Evolutionary conservation across 495 filamentous ascomycete species (phyloP), one percentile per base, ranked within the genome.

Genomic region (Penicillium chermesinum): DNA sequence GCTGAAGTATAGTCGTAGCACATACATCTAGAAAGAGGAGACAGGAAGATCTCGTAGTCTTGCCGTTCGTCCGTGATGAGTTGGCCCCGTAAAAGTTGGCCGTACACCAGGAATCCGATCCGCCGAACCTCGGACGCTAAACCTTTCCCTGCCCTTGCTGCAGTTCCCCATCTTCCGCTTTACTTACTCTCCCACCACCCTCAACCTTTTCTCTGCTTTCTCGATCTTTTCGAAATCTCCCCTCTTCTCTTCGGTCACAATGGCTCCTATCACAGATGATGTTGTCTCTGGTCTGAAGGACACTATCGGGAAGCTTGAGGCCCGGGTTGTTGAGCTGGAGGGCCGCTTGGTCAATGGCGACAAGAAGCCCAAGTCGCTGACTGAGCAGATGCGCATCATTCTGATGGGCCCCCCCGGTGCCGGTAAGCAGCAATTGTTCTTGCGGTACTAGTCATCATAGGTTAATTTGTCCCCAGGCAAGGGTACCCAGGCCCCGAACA

Each of bases 351-450:
- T 74, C 40, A 71, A 80, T 64, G 74, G 69, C 36, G 63, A 66
- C 38, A 69, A 75, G 41, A 71, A 78, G 64, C 65, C 77, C 50
- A 73, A 76, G 57, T 66, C 66, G 14, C 27, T 72, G 25, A 55
- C 65, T 13, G 72, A 85, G 54, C 79, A 81, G 57, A 79, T 97
- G 69, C 82, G 93, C 71, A 94, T 97, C 84, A 89, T 99, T 59
- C 73, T 99, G 55, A 97, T 99, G 80, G 93, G 93, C 12, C 94
- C 93, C 63, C 93, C 93, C 40, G 93, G 93, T 65, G 93, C 93
- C 69, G 93, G 93, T 96, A 84, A 7, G 45, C 40, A 41, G 62
- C 41, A 34, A 46, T 38, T 51, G 45, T 49, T 48, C 43, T 53
- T 38, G 54, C 37, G 27, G 44, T 44, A 42, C 9, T 43, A 38